Conservation (phyloP, 1,139 yeast genomes). For the Magnusiomyces magnusii region DNA sequence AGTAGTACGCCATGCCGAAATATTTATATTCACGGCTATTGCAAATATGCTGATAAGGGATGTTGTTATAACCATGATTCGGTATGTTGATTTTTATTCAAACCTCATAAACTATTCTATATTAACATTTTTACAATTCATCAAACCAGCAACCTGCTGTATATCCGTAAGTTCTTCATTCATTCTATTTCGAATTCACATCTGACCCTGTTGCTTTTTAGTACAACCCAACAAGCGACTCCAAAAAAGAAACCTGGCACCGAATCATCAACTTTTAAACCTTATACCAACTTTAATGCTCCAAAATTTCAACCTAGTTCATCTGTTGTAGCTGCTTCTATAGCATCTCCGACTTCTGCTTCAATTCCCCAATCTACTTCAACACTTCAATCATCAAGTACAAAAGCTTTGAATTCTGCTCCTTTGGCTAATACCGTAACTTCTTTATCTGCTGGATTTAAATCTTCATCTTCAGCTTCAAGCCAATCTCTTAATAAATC, state of each 20-base stretch:
- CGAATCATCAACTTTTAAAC: conserved; percentile 63
- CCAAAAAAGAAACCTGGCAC: conserved; percentile 45
- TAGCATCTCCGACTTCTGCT: not conserved
- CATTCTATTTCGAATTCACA: no score
- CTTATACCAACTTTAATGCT: conserved; percentile 27
- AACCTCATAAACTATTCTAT: not conserved
- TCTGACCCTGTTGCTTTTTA: not conserved
- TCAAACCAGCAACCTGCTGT: not conserved
- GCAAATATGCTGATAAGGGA: conserved; percentile 85
- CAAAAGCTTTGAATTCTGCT: no score
- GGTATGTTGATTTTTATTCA: conserved; percentile 5
- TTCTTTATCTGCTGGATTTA: not conserved
- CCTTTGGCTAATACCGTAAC: not conserved
- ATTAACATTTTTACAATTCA: not conserved
- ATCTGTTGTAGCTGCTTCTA: not conserved
- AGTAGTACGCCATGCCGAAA: conserved; percentile 77
- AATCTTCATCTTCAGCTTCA: not conserved
- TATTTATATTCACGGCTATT: conserved; percentile 77
- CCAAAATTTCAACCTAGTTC: conserved; percentile 46
- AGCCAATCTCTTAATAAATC: not conserved
- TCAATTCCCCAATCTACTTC: not conserved
- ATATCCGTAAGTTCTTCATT: not conserved
- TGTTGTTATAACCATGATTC: conserved; percentile 70
- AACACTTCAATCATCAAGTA: not conserved
- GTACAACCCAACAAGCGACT: no score